A percentile compares a stretch with the other conserved stretches of the same genome.
phyloP scores from a whole-genome alignment of 1,284 basidiomycete genomes.

The Trichosporon coremiiforme region DNA sequence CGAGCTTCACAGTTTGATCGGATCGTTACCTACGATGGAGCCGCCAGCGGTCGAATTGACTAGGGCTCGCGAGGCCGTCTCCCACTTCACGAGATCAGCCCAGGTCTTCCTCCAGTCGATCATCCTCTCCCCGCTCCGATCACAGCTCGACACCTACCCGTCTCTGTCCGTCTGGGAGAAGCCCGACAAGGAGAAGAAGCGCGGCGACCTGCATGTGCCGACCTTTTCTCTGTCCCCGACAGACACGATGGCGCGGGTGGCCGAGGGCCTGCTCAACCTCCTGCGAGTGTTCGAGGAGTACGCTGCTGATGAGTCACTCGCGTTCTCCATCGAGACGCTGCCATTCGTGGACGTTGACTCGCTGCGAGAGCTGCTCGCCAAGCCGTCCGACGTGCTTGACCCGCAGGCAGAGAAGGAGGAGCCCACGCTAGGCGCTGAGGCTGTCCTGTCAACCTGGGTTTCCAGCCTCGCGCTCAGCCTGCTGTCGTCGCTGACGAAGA shows the following conservation, averaged over 20 bases:
- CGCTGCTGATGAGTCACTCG: constrained; percentile 85
- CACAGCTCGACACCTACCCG: constrained; percentile 73
- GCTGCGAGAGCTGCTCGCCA: constrained; percentile 57
- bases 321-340: constrained; percentile 80
- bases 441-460: constrained; percentile 84
- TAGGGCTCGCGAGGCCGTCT: constrained; percentile 65
- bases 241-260: constrained; percentile 81
- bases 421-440: constrained; percentile 66
- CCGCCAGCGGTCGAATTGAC: constrained; percentile 60
- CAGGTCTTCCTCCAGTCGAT: constrained; percentile 77
- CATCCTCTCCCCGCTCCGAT: constrained; percentile 80
- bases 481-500: constrained; percentile 68
- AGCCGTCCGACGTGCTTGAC: constrained; percentile 13
- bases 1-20: constrained; percentile 69
- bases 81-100: constrained; percentile 69
- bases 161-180: constrained; percentile 69
- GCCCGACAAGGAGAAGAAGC: constrained; percentile 45
- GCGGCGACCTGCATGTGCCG: constrained; percentile 74
- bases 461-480: constrained; percentile 81
- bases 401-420: constrained; percentile 20
- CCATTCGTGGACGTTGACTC: constrained; percentile 68
- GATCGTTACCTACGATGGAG: constrained; percentile 28
- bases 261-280: constrained; percentile 89
- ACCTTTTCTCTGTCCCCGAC: constrained; percentile 91
- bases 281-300: constrained; percentile 93